Evolutionary conservation across 2,329 filamentous ascomycete genomes (phyloP), one percentile per base, ranked within the genome.

Genomic region (Trichoderma citrinoviride): DNA sequence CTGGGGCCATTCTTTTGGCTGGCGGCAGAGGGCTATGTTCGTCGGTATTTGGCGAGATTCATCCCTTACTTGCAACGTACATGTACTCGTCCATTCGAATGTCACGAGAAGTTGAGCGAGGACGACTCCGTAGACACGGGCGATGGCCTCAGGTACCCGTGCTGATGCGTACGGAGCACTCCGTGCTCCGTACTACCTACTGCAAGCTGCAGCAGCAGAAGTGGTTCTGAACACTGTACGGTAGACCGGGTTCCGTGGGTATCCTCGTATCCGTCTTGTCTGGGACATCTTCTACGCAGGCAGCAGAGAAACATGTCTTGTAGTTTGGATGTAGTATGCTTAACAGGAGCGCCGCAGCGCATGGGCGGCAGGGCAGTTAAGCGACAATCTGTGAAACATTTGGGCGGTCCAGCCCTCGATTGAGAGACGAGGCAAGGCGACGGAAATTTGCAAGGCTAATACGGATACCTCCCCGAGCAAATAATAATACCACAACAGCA

Each of bases 241-340:
- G 47, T 33, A 25, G 19, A 19, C 29, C 40, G 17, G 56, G 29
- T 7, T 46, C 27, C 21, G 33, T n/a, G n/a, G n/a, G n/a, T 17
- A 60, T 50, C 21, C 56, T 60, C 44, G 56, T 60, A 50, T 60
- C 56, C 44, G 27, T 49, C 2, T 27, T 60, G 55, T 58, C 57
- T 52, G 14, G 37, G 49, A 62, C 49, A 47, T 23, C 21, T 47
- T 23, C 5, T 23, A 37, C 33, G 40, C 37, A 29, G 49, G 17
- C 4, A 33, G 25, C n/a, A 43, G 47, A 44, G 37, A 61, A n/a
- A 50, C 19, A 52, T 61, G 58, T 61, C 58, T 61, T 44, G 37
- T 29, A 15, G n/a, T n/a, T n/a, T n/a, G 17, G 58, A 50, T 63
- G 47, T 64, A 64, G 47, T 64, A 64, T 56, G 61, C 61, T 64